Evolutionary conservation across 2,329 filamentous ascomycete species (phyloP).

Genomic region (Fusarium sambucinum): DNA sequence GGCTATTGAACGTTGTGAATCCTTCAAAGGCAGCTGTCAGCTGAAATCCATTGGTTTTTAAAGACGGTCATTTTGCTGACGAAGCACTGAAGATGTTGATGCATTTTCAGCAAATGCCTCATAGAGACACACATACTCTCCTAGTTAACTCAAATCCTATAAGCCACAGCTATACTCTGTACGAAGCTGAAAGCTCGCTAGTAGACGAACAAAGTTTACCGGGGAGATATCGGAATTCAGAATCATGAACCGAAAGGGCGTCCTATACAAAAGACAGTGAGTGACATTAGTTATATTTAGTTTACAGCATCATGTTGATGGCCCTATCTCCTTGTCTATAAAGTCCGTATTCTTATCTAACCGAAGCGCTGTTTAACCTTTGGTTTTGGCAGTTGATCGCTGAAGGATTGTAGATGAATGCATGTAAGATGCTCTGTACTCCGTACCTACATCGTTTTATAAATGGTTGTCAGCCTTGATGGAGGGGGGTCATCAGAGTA

Average conservation of each 20-base stretch:
- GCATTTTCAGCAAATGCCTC: conserved; percentile 14
- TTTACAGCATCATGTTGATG: not conserved
- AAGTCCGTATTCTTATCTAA: conserved; percentile 8
- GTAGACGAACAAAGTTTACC: not conserved
- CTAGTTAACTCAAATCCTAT: not conserved
- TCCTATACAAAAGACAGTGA: not conserved
- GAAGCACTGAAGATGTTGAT: conserved; percentile 19
- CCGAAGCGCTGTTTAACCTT: not conserved
- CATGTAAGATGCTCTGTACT: not conserved
- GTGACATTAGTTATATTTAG: not conserved
- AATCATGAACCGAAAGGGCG: not conserved
- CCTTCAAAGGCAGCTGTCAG: conserved; percentile 1
- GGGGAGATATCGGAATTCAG: not conserved
- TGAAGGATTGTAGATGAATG: not conserved
- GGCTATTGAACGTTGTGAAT: not conserved
- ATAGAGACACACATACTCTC: not conserved
- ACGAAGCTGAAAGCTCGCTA: conserved; percentile 1
- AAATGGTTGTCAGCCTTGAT: conserved; percentile 9
- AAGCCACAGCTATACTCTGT: not conserved
- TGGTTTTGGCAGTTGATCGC: not conserved
- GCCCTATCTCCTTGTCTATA: not conserved
- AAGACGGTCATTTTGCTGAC: conserved; percentile 20
- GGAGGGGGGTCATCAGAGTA: conserved; percentile 17
- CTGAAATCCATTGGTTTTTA: not conserved
- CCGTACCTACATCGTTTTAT: conserved; percentile 1